Conservation (phyloP, 116 monocot species). For the Posidonia oceanica region DNA sequence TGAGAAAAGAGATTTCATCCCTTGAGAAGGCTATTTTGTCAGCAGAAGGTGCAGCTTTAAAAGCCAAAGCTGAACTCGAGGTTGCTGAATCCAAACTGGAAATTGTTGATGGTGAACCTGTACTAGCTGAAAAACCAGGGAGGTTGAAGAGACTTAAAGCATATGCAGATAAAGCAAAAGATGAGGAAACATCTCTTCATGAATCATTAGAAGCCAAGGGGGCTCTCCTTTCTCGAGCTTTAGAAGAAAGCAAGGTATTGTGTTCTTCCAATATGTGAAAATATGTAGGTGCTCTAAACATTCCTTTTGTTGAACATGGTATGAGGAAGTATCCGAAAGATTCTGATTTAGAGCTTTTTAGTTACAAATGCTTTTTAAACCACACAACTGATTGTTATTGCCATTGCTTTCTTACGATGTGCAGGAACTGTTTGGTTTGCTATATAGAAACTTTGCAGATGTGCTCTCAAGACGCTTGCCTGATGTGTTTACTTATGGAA, state of each 20-base stretch:
- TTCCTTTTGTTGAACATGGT: background rate
- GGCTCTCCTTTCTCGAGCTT: constrained; percentile 58
- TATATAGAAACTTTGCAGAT: constrained; percentile 54
- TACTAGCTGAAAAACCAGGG: constrained; percentile 63
- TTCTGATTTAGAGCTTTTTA: background rate
- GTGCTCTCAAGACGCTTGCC: constrained; percentile 58
- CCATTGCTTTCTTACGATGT: background rate
- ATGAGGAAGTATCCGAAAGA: background rate
- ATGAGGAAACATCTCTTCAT: constrained; percentile 26
- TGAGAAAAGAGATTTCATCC: constrained; percentile 69
- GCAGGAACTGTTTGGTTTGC: constrained; percentile 48
- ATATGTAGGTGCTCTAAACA: background rate
- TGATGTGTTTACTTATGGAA: constrained; percentile 49
- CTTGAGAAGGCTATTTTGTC: constrained; percentile 40
- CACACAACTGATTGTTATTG: background rate
- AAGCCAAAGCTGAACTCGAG: constrained; percentile 50
- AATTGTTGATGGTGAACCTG: constrained; percentile 63
- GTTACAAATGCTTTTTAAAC: background rate
- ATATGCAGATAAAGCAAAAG: constrained; percentile 46
- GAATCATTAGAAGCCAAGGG: constrained; percentile 80
- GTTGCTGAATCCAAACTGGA: constrained; percentile 57
- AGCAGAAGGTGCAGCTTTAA: constrained; percentile 37
- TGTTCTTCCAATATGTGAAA: background rate
- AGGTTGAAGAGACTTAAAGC: constrained; percentile 69
- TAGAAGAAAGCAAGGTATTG: constrained; percentile 84